These are phyloP conservation scores for Calonectria ilicicola DNA, from an alignment of 2,329 filamentous ascomycete species.

Conservation along the genomic window DNA sequence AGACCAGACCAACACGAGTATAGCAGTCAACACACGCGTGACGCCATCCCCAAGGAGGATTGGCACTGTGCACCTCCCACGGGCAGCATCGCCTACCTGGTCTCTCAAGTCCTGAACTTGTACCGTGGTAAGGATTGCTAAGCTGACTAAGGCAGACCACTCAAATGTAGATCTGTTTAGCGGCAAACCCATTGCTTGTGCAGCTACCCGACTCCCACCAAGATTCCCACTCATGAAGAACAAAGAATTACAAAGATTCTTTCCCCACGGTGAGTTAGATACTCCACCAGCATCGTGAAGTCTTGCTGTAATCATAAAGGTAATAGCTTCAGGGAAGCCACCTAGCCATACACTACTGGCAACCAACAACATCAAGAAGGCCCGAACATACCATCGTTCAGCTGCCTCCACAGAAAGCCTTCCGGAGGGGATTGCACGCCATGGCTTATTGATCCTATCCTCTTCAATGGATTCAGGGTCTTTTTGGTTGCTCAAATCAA, in stretches of 20 bases:
- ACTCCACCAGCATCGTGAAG: neutral
- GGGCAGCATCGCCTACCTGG: neutral
- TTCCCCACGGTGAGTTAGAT: neutral
- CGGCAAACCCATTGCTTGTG: neutral
- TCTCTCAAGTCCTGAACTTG: neutral
- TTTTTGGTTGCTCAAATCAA: constrained; percentile 2
- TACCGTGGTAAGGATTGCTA: neutral
- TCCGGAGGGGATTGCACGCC: neutral
- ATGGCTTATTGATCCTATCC: neutral
- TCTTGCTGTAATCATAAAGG: neutral
- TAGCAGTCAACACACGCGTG: neutral
- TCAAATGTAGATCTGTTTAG: neutral
- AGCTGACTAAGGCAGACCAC: neutral
- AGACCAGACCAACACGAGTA: neutral
- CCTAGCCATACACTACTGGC: neutral
- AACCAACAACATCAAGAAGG: neutral
- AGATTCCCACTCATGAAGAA: neutral
- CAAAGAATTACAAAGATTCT: neutral
- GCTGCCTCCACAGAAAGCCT: neutral
- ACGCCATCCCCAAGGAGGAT: neutral
- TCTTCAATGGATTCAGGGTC: neutral
- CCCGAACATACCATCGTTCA: neutral
- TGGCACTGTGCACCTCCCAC: neutral
- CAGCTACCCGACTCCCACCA: neutral
- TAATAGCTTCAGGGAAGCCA: neutral